Base-by-base conservation (phyloP, 1,284 basidiomycete species). In the Apiotrichum porosum region DNA sequence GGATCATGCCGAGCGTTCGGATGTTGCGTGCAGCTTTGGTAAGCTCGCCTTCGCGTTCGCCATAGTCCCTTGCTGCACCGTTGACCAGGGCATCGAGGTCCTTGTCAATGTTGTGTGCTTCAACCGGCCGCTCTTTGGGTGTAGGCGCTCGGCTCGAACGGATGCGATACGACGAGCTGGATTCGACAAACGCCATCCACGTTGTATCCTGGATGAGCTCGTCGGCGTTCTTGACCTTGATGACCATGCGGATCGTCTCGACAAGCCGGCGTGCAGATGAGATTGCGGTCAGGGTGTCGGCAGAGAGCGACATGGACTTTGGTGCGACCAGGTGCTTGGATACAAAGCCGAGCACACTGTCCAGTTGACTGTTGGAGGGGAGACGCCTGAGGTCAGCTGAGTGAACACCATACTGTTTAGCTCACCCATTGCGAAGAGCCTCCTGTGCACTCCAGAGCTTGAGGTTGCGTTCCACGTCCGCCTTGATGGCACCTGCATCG, bases 191-290 rank as follows among this genome's bases (percentile, higher is more conserved):
- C 9, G 42, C 32, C 21, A 47, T 28, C 42, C 38, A 47, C 35
- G 37, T 5, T 9, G 52, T 47, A 14, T 54, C 44, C 41, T 54
- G 52, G 3, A 54, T 21, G 18, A 54, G 24, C 38, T 54, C 44
- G 38, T 54, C 52, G 1, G 36, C 52, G 15, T 54, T 50, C 48
- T 54, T 54, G 28, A 47, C 44, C 6, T 24, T 28, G 22, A 54
- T 15, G 3, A 43, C 48, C 21, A 35, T 9, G 6, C 52, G 42
- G n/a, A 50, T 9, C 1, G 52, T 50, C 6, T 42, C 19, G 1
- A 47, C 13, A 2, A 42, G 23, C 3, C 17, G 9, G 18, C 39
- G 35, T 13, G 31, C 8, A 9, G 21, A 15, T 9, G 18, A 8
- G 15, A 52, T 17, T 9, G 18, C 46, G 3, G n/a, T 10, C 10